Base-by-base conservation (phyloP, 371 early-diverging fungal species). In the Rhizopus arrhizus region DNA sequence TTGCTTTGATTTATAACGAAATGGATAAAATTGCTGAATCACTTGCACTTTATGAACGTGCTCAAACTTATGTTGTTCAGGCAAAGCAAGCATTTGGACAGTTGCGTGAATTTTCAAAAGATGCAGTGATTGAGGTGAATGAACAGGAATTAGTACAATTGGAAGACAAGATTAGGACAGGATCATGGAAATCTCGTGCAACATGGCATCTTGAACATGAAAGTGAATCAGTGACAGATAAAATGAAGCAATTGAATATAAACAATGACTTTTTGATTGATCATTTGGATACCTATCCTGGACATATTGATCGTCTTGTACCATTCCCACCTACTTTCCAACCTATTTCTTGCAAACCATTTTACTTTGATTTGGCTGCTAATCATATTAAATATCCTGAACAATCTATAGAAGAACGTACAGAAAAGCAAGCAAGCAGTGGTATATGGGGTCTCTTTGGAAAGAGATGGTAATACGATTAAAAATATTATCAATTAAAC, bases 301-400 rank as follows among this genome's bases (percentile, higher is more conserved):
- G 57, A 4, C 55, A 69, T 13, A 72, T 74, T 22, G 16, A 46
- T 8, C 70, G 80, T 46, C 64, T 92, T 40, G 77, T 89, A 15
- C 81, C 82, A 31, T 84, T 91, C 58, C 91, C 91, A 13, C 91
- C 92, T 4, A 51, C 63, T 40, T 77, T 91, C 55, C 72, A 84
- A 57, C 84, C 91, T 10, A 85, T 89, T 41, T 82, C 89, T 3
- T 81, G 80, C 56, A 93, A 93, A 59, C 94, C 94, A 0, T 69
- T 93, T 50, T 90, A 90, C 67, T 91, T 89, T 70, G 94, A 93
- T 62, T 71, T 93, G 46, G 91, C 92, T 4, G 88, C 82, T 61
- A 88, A 87, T 63, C 75, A 83, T 51, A 74, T 93, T 43, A 82
- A 89, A 47, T 93, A 84, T 59, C 87, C 89, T 11, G 62, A 67